Percentiles rank a stretch among this genome's conserved stretches.
Conservation (phyloP, 2,329 filamentous ascomycete species). For the Epichloe sylvatica region DNA sequence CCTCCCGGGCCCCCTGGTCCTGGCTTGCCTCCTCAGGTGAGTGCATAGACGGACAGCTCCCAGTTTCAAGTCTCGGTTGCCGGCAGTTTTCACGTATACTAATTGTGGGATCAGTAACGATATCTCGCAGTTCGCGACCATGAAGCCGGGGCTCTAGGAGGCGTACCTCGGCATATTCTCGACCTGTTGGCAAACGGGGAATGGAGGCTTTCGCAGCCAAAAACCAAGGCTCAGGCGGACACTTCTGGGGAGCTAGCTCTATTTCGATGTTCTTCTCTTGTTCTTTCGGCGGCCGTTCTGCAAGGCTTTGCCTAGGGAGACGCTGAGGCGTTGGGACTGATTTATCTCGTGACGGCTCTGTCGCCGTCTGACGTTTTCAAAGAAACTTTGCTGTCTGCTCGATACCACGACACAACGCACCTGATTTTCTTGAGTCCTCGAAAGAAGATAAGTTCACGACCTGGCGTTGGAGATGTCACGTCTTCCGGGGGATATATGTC, state of each 20-base stretch:
- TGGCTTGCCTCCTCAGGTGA: constrained; percentile 27
- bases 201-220: neutral
- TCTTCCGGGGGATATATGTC: constrained; percentile 23
- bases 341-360: constrained; percentile 13
- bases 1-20: constrained; percentile 24
- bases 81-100: constrained; percentile 1
- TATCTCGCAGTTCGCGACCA: too few relatives aligned
- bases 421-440: constrained; percentile 17
- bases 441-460: constrained; percentile 19
- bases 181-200: neutral
- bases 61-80: neutral
- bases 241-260: constrained; percentile 7
- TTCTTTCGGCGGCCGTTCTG: constrained; percentile 11
- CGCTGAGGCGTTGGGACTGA: constrained; percentile 17
- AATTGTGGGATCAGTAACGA: neutral
- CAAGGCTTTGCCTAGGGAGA: constrained; percentile 12
- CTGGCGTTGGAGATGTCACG: constrained; percentile 27
- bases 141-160: too few relatives aligned
- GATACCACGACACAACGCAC: constrained; percentile 16
- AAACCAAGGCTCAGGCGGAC: constrained; percentile 2
- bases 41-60: constrained; percentile 5
- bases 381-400: constrained; percentile 19
- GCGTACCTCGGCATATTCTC: neutral
- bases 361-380: constrained; percentile 6
- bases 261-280: constrained; percentile 13